Conservation (phyloP, 352 stramenopile genomes). For the Phytophthora quininea region DNA sequence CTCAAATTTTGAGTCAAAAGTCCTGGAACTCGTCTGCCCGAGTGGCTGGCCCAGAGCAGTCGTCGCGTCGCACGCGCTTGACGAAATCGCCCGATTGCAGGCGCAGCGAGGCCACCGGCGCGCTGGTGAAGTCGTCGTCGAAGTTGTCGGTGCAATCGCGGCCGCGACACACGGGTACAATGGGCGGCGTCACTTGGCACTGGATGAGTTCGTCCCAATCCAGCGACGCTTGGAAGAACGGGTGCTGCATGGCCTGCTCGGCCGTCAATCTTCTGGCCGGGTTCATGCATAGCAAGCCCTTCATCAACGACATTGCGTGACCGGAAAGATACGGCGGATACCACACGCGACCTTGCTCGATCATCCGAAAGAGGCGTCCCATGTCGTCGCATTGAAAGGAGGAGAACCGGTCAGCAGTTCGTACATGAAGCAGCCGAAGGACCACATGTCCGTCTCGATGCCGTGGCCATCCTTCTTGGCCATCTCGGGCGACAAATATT, state of each 20-base stretch:
- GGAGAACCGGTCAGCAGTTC: constrained; percentile 76
- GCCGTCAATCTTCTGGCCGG: constrained; percentile 56
- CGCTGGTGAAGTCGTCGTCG: constrained; percentile 84
- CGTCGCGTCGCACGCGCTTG: constrained; percentile 41
- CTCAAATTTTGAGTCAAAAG: constrained; percentile 22
- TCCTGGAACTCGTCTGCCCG: constrained; percentile 38
- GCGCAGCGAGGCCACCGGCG: constrained; percentile 56
- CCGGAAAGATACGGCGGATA: constrained; percentile 70
- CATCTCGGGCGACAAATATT: constrained; percentile 90
- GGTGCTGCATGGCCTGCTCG: constrained; percentile 68
- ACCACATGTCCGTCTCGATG: constrained; percentile 87
- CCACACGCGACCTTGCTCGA: constrained; percentile 61
- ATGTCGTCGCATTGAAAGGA: constrained; percentile 73
- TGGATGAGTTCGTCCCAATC: constrained; percentile 73
- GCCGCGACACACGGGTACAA: constrained; percentile 59
- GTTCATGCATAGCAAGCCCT: constrained; percentile 60
- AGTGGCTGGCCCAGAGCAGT: constrained; percentile 25
- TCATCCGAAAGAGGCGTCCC: constrained; percentile 64
- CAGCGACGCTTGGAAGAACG: constrained; percentile 70
- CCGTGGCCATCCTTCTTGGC: constrained; percentile 72
- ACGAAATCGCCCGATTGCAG: constrained; percentile 37
- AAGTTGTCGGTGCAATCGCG: constrained; percentile 84
- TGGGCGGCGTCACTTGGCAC: constrained; percentile 66
- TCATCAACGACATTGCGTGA: constrained; percentile 49
- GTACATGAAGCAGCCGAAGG: constrained; percentile 86